phyloP scores from a whole-genome alignment of 768 basidiomycete genomes.

The Suillus lakei region DNA sequence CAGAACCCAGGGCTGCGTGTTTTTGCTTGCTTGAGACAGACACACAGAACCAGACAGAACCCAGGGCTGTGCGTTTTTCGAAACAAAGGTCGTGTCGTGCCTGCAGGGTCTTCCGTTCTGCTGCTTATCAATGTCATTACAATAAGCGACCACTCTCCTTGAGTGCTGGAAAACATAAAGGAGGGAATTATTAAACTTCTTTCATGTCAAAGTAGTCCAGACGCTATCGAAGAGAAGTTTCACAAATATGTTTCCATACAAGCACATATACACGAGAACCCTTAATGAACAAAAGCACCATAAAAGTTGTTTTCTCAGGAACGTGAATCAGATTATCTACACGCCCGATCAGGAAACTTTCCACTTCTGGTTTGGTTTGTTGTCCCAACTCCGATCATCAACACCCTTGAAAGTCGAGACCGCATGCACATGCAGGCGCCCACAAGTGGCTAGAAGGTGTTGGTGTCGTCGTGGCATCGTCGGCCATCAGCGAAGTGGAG shows the following conservation, averaged over 20 bases:
- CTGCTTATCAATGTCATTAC: not conserved
- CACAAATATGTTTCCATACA: not conserved
- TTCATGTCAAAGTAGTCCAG: not conserved
- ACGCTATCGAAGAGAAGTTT: not conserved
- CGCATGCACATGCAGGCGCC: not conserved
- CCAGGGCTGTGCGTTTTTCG: not conserved
- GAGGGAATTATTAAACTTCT: not conserved
- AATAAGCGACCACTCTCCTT: not conserved
- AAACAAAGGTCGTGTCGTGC: not conserved
- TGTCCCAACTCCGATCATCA: not conserved
- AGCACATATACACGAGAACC: not conserved
- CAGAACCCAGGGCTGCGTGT: not conserved
- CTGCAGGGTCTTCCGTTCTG: not conserved
- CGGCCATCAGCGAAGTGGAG: not conserved
- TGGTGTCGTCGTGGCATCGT: not conserved
- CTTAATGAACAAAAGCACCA: not conserved
- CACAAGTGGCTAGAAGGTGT: not conserved
- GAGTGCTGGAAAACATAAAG: not conserved
- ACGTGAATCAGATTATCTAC: too few species aligned
- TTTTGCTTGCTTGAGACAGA: not conserved
- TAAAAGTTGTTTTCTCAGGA: constrained; percentile 1
- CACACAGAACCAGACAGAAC: not conserved
- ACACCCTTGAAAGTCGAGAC: not conserved
- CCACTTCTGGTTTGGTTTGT: not conserved
- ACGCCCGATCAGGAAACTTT: not conserved